phyloP scores from a whole-genome alignment of 2,329 filamentous ascomycete genomes.

The Sclerotinia nivalis region DNA sequence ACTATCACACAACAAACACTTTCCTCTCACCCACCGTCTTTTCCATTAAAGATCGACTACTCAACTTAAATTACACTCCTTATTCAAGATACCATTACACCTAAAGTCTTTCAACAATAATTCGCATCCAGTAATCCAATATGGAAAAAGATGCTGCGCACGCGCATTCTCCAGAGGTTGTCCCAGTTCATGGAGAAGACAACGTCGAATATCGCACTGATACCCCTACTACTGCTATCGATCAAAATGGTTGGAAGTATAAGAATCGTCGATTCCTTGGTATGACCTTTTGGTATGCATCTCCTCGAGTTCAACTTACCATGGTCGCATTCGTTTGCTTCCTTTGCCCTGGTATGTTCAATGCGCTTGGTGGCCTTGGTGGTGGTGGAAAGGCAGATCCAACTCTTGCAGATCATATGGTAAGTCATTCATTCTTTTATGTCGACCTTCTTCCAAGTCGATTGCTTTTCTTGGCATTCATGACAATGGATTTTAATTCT shows the following conservation, averaged over 20 bases:
- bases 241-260: conserved; percentile 63
- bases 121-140: background rate
- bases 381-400: conserved; percentile 61
- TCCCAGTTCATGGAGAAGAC: background rate
- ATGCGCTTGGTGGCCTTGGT: conserved; percentile 65
- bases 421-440: conserved; percentile 24
- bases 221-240: background rate
- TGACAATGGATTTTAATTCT: background rate
- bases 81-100: background rate
- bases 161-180: conserved; percentile 1
- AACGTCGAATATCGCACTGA: background rate
- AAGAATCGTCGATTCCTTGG: conserved; percentile 57
- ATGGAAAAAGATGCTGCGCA: conserved; percentile 17
- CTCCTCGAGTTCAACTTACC: conserved; percentile 69
- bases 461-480: background rate
- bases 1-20: background rate
- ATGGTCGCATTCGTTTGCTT: conserved; percentile 73
- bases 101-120: no score
- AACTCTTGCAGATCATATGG: conserved; percentile 51
- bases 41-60: background rate
- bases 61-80: background rate
- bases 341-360: conserved; percentile 73
- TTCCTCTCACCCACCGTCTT: background rate
- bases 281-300: conserved; percentile 67
- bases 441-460: background rate